These are phyloP conservation scores for Podochytrium sp. DNA, from an alignment of 192 early-diverging fungal species.

Conservation along the genomic window DNA sequence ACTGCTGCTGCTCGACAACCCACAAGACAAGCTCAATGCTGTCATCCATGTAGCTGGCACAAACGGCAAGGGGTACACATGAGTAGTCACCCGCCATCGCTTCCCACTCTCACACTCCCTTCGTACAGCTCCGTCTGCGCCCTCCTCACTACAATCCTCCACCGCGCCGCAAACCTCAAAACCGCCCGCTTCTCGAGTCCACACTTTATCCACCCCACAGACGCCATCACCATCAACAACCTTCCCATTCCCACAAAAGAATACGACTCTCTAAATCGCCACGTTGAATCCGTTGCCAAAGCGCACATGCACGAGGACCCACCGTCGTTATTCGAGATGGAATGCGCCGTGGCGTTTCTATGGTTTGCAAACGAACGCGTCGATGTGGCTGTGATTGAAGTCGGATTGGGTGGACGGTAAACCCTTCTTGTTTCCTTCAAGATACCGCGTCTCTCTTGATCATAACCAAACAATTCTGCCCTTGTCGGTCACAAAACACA, in stretches of 20 bases:
- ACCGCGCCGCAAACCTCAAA: slow-evolving; percentile 21
- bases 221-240: slow-evolving; percentile 68
- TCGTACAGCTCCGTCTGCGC: slow-evolving; percentile 63
- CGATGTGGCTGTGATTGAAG: slow-evolving; percentile 80
- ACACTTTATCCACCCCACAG: slow-evolving; percentile 69
- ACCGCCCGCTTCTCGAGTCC: slow-evolving; percentile 80
- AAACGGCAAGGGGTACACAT: slow-evolving; percentile 76
- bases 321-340: slow-evolving; percentile 75
- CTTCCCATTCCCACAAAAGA: slow-evolving; percentile 38
- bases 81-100: background rate
- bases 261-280: background rate
- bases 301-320: background rate
- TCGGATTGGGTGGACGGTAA: slow-evolving; percentile 75
- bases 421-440: slow-evolving; percentile 11
- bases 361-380: slow-evolving; percentile 50
- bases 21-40: slow-evolving; percentile 53
- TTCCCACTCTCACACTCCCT: background rate
- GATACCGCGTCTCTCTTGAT: too few species aligned
- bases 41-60: slow-evolving; percentile 84
- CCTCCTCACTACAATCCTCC: slow-evolving; percentile 38
- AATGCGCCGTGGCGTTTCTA: slow-evolving; percentile 55
- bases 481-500: slow-evolving; percentile 55
- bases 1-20: slow-evolving; percentile 50
- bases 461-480: too few species aligned
- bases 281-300: slow-evolving; percentile 36